Percentiles rank a stretch among this genome's conserved stretches.
phyloP scores from a whole-genome alignment of 768 basidiomycete genomes.

The Butyriboletus loyo region DNA sequence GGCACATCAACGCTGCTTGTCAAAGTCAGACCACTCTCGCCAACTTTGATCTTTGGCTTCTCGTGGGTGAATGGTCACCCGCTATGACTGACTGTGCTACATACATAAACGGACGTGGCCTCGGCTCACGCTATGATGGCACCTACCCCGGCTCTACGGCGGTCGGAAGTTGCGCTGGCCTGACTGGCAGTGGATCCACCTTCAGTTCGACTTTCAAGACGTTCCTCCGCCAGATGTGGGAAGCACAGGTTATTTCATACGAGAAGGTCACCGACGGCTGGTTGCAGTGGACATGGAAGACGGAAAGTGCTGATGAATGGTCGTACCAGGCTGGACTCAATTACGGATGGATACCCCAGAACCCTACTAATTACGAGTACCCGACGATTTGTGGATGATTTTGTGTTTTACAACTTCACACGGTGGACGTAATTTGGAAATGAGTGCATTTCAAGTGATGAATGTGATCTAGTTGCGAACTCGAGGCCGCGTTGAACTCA shows the following conservation, averaged over 20 bases:
- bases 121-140: conserved; percentile 65
- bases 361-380: conserved; percentile 48
- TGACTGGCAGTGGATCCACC: conserved; percentile 69
- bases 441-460: neutral
- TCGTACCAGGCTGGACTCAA: conserved; percentile 77
- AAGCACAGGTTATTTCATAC: conserved; percentile 75
- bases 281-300: conserved; percentile 85
- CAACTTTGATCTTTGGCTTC: conserved; percentile 65
- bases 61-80: conserved; percentile 88
- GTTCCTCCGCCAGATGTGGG: conserved; percentile 80
- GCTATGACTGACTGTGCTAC: conserved; percentile 65
- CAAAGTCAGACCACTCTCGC: conserved; percentile 42
- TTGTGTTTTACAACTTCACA: neutral
- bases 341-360: conserved; percentile 81
- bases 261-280: conserved; percentile 65
- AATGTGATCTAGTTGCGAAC: neutral
- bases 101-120: conserved; percentile 74
- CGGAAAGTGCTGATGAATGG: conserved; percentile 86
- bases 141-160: conserved; percentile 57
- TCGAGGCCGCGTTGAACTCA: conserved; percentile 2
- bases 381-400: conserved; percentile 57
- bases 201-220: conserved; percentile 80
- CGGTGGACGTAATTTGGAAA: neutral
- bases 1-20: conserved; percentile 67
- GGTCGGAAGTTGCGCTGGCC: conserved; percentile 70